Conservation (phyloP, 768 basidiomycete genomes). For the Suillus luteus region DNA sequence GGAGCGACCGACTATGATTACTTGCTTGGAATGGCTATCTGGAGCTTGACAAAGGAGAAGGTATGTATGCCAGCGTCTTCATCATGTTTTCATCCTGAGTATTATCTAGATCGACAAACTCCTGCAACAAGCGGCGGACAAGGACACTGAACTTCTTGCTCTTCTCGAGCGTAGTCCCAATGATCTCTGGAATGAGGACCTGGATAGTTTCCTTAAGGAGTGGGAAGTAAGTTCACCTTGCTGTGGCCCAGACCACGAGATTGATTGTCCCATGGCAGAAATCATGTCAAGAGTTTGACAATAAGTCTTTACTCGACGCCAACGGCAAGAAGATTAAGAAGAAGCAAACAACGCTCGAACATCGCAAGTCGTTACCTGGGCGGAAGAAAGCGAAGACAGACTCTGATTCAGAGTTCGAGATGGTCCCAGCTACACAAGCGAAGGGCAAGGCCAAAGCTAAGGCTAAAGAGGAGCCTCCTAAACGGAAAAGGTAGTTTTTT, state of each 20-base stretch:
- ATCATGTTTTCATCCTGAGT: slow-evolving; percentile 13
- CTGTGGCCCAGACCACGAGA: background rate
- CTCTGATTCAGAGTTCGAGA: slow-evolving; percentile 43
- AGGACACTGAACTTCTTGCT: slow-evolving; percentile 77
- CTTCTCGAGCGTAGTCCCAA: slow-evolving; percentile 79
- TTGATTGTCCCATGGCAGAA: slow-evolving; percentile 31
- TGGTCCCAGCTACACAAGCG: slow-evolving; percentile 24
- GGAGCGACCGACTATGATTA: slow-evolving; percentile 83
- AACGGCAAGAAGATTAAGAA: slow-evolving; percentile 56
- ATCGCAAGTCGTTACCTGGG: slow-evolving; percentile 49
- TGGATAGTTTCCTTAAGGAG: slow-evolving; percentile 78
- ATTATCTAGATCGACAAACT: slow-evolving; percentile 77
- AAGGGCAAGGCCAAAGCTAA: slow-evolving; percentile 52
- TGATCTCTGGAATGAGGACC: slow-evolving; percentile 87
- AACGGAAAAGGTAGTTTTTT: slow-evolving; percentile 65
- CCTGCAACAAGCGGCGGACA: slow-evolving; percentile 73
- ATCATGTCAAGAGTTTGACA: slow-evolving; percentile 44
- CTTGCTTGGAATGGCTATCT: slow-evolving; percentile 92
- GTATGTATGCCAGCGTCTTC: slow-evolving; percentile 36
- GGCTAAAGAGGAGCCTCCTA: slow-evolving; percentile 37
- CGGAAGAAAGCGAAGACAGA: slow-evolving; percentile 40
- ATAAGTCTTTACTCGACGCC: slow-evolving; percentile 46
- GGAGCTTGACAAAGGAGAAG: slow-evolving; percentile 93
- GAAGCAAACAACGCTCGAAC: slow-evolving; percentile 56
- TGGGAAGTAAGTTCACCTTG: slow-evolving; percentile 73